These are phyloP conservation scores for Moniliella sp. DNA, from an alignment of 1,284 basidiomycete genomes.

Conservation along the genomic window DNA sequence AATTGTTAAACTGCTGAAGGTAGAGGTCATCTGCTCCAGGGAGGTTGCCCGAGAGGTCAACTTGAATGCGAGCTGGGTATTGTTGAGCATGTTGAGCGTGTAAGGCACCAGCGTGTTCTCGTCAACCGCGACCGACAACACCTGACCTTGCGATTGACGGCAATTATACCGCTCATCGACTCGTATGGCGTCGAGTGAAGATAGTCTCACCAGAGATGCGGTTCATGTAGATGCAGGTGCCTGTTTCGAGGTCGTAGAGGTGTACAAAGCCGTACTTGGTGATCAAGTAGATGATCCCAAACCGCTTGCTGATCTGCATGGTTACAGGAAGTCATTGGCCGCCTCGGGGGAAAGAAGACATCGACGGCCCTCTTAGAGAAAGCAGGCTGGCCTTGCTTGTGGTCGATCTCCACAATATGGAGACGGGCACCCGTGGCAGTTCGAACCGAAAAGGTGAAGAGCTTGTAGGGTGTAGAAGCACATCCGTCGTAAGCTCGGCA, in stretches of 20 bases:
- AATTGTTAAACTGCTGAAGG: constrained; percentile 75
- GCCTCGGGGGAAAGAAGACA: constrained; percentile 99
- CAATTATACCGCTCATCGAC: constrained; percentile 79
- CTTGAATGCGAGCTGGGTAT: constrained; percentile 93
- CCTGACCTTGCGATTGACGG: constrained; percentile 97
- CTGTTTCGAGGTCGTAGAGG: constrained; percentile 94
- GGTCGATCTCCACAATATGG: constrained; percentile 95
- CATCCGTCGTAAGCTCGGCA: constrained; percentile 51
- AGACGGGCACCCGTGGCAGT: constrained; percentile 94
- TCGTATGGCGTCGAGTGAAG: constrained; percentile 97
- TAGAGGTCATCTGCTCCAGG: constrained; percentile 96
- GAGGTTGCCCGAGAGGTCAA: constrained; percentile 80
- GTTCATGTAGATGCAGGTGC: constrained; percentile 99
- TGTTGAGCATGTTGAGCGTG: constrained; percentile 77
- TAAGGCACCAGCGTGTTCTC: constrained; percentile 90
- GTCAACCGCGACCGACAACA: constrained; percentile 86
- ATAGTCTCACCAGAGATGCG: constrained; percentile 97
- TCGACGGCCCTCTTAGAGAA: constrained; percentile 96
- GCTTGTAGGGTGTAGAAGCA: constrained; percentile 40
- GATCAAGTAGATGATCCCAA: constrained; percentile 89
- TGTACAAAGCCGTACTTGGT: constrained; percentile 99
- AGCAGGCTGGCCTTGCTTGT: constrained; percentile 70
- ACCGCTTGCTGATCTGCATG: constrained; percentile 92
- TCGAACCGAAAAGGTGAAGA: constrained; percentile 86
- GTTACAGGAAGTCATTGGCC: constrained; percentile 95